Base-by-base conservation (phyloP, 805 yeast genomes). In the Candida pini region DNA sequence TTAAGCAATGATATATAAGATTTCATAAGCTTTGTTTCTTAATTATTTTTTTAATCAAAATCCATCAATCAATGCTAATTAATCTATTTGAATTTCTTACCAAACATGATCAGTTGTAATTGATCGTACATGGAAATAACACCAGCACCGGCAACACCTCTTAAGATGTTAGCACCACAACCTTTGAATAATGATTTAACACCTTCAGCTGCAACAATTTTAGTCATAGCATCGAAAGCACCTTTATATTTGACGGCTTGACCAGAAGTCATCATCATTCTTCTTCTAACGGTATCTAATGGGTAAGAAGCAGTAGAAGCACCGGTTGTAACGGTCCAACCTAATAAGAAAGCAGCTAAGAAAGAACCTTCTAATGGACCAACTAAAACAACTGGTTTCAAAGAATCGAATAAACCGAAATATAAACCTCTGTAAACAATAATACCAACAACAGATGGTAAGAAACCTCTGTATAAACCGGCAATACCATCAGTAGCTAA, bases 91-190 rank as follows among this genome's bases (percentile, higher is more conserved):
- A 86, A 88, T 73, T 87, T 86, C 86, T 88, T 87, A 72, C 97
- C 97, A 71, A 88, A 87, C 59, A 89, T 41, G 78, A 88, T 80
- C 73, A 88, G 70, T 76, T 88, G 96, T 69, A 88, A 76, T 76
- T 88, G 95, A 72, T 89, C 97, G 78, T 89, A 88, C 78, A 89
- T 63, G 76, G 97, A 88, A 70, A 88, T 86, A 61, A 89, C 97
- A 85, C 96, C 96, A 65, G 97, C 97, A 81, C 96, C 95, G 71
- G 97, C 97, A 66, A 88, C 96, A 86, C 96, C 96, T 83, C 97
- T 88, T 72, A 88, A 79, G 80, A 88, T 88, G 92, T 88, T 88
- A 70, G 97, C 96, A 81, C 90, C 96, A 73, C 96, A 88, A 78
- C 97, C 97, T 81, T 86, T 89, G 90, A 88, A 88, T 71, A 88